A percentile compares a stretch with the other conserved stretches of the same genome.
These are phyloP conservation scores for Barnettozyma siamensis DNA, from an alignment of 805 yeast genomes.

Conservation along the genomic window DNA sequence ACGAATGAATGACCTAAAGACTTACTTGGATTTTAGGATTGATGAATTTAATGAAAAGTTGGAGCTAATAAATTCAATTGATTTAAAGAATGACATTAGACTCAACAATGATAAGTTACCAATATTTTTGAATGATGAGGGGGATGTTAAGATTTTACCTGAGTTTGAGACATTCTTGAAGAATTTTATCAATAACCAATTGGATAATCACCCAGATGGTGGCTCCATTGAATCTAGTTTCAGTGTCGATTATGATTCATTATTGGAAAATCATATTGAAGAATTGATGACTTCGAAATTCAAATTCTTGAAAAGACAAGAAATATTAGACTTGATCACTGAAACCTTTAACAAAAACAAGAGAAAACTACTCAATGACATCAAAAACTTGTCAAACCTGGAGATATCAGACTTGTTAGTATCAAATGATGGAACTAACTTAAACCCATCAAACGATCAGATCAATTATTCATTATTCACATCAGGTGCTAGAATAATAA, in stretches of 20 bases:
- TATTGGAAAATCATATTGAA: slow-evolving; percentile 14
- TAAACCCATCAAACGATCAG: slow-evolving; percentile 19
- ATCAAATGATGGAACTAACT: slow-evolving; percentile 5
- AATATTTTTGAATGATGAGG: slow-evolving; percentile 13
- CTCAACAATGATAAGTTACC: slow-evolving; percentile 12
- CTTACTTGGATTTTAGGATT: slow-evolving; percentile 17
- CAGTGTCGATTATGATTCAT: slow-evolving; percentile 12
- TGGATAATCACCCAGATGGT: slow-evolving; percentile 1
- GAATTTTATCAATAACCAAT: slow-evolving; percentile 6
- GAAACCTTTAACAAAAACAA: slow-evolving; percentile 22
- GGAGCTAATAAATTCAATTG: slow-evolving; percentile 5
- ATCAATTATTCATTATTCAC: slow-evolving; percentile 29
- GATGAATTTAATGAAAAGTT: slow-evolving; percentile 13
- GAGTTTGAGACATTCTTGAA: slow-evolving; percentile 19
- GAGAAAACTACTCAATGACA: slow-evolving; percentile 16
- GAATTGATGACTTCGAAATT: slow-evolving; percentile 14
- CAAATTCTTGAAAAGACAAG: slow-evolving; percentile 20
- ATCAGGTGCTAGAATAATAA: slow-evolving; percentile 33
- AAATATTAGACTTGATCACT: slow-evolving; percentile 17
- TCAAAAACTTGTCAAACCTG: slow-evolving; percentile 10
- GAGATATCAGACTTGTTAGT: background rate
- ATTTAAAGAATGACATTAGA: slow-evolving; percentile 7
- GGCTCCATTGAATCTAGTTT: slow-evolving; percentile 4
- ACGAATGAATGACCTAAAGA: slow-evolving; percentile 16
- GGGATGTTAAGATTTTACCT: slow-evolving; percentile 19